Evolutionary conservation across 2,329 filamentous ascomycete genomes (phyloP).

Genomic region (Xylaria sp.): DNA sequence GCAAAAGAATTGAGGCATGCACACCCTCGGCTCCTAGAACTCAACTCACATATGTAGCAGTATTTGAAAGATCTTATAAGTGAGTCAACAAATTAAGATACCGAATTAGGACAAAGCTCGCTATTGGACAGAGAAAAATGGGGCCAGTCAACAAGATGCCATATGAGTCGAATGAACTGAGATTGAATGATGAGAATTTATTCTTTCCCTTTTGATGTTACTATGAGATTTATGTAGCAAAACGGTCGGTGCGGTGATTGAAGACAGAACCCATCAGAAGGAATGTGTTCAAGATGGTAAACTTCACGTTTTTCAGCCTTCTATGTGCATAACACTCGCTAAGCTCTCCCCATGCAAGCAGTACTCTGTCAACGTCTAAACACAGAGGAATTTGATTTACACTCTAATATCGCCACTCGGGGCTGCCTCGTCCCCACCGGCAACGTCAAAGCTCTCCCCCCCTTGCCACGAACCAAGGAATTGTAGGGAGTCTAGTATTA

Average conservation of each 20-base stretch:
- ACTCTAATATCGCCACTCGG: conserved; percentile 53
- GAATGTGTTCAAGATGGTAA: conserved; percentile 16
- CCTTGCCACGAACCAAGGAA: conserved; percentile 49
- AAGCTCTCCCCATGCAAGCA: conserved; percentile 34
- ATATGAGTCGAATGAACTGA: background rate
- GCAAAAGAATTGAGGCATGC: background rate
- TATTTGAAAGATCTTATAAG: background rate
- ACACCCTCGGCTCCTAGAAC: background rate
- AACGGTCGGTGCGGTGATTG: background rate
- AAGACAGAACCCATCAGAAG: background rate
- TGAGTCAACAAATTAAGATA: conserved; percentile 4
- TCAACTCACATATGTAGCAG: background rate
- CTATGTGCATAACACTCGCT: conserved; percentile 33
- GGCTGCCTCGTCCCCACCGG: conserved; percentile 46
- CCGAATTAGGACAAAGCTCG: background rate
- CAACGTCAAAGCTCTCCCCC: conserved; percentile 44
- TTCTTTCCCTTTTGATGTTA: background rate
- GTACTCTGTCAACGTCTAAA: conserved; percentile 47
- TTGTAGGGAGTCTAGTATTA: conserved; percentile 49
- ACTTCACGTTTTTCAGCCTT: conserved; percentile 31
- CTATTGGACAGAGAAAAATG: conserved; percentile 17
- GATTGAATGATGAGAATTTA: background rate
- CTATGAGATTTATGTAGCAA: background rate
- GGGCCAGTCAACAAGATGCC: conserved; percentile 13
- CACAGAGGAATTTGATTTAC: conserved; percentile 54